phyloP scores from a whole-genome alignment of 805 yeast genomes.

The Pichia heedii region DNA sequence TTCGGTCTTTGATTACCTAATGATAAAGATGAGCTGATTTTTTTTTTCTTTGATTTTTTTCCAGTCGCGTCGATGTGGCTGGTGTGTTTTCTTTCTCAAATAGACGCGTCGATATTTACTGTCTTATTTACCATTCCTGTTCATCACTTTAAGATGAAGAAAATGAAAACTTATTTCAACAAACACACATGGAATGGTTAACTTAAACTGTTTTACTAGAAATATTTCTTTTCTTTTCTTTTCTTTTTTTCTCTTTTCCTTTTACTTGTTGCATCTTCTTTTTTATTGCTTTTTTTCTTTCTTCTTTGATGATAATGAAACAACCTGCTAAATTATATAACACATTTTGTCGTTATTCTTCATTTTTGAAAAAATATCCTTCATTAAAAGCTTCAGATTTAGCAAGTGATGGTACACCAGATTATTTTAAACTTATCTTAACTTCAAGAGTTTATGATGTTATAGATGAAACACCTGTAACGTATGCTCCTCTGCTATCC shows the following conservation, averaged over 20 bases:
- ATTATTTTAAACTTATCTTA: constrained; percentile 80
- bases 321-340: neutral
- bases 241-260: neutral
- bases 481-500: constrained; percentile 65
- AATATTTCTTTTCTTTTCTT: neutral
- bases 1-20: neutral
- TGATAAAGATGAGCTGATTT: too few species aligned
- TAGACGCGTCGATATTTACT: too few species aligned
- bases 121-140: too few species aligned
- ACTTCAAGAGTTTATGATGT: constrained; percentile 95
- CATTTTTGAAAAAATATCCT: constrained; percentile 29
- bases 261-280: neutral
- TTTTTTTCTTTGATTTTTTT: too few species aligned
- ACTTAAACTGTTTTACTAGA: too few species aligned
- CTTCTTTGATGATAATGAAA: neutral
- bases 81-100: too few species aligned
- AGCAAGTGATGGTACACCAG: constrained; percentile 64
- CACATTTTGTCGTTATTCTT: neutral
- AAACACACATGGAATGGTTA: too few species aligned
- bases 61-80: too few species aligned
- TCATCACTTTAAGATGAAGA: too few species aligned
- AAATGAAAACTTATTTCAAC: too few species aligned
- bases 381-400: constrained; percentile 44
- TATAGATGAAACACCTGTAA: constrained; percentile 80
- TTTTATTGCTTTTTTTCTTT: neutral